Base-by-base conservation (phyloP, 78 protist genomes). In the Anaeramoeba flamelloides region DNA sequence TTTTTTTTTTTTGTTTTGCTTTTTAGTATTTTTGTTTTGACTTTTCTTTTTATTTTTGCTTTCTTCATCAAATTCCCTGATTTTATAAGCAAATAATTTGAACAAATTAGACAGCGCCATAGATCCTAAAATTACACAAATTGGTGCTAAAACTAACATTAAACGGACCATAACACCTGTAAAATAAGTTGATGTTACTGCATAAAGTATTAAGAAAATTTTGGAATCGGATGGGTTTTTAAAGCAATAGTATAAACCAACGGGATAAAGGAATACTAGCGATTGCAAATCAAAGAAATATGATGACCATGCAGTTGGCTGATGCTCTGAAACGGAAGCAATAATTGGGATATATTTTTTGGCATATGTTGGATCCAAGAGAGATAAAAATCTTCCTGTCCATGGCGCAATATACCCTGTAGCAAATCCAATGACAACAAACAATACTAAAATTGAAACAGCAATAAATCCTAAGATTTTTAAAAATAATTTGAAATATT, bases 311-410 rank as follows among this genome's bases (percentile, higher is more conserved):
- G 95, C 79, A 31, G 94, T 91, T 53, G 96, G 94, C 87, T 95
- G 99, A 83, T 97, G 98, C 87, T 97, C 99, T 0, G 96, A 89
- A 39, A 97, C 98, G 0, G 98, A 94, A 39, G 95, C 98, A 74
- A 95, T 91, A 84, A 97, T 93, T 77, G 99, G 97, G 74, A 94
- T 93, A 86, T 92, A 87, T 36, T 83, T 86, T 83, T 90, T 88
- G 74, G 99, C 99, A 79, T 95, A 95, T 31, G 93, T 88, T 31
- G 99, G 94, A 82, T 96, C 95, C 74, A 89, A 79, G 4, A 96
- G 86, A 31, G 93, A 80, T 86, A 90, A 91, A 91, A 94, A 92
- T 41, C 96, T 86, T 75, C 96, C 98, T 30, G 93, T 83, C 91
- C 89, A 91, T 40, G 95, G 93, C 41, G 91, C 81, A 78, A 91